Evolutionary conservation across 2,329 filamentous ascomycete genomes (phyloP), one percentile per base, ranked within the genome.

Genomic region (Didymella segeticola): DNA sequence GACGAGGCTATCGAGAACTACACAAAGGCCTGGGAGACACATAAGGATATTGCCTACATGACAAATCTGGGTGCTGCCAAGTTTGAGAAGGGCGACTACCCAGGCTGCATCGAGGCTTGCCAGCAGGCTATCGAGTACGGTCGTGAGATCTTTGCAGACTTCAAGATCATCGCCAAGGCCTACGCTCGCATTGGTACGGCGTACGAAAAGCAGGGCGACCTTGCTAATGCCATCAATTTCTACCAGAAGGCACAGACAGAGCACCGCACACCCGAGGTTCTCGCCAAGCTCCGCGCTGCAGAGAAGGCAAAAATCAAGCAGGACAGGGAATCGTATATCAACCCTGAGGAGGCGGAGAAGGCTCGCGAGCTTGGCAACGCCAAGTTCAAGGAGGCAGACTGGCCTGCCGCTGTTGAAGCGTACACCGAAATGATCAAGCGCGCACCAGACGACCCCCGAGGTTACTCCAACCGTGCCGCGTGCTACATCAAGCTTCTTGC

Each of bases 391-490:
- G 91, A 92, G 68, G 88, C 85, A 26, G 93, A 99, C 78, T 98
- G 93, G 90, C 93, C 95, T 10, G 95, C 86, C 47, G 95, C 95
- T 9, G 93, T 99, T 23, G 92, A 91, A 37, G 91, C 93, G 1
- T 99, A 99, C 81, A 86, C 83, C 1, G 95, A 99, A 80, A 97
- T 98, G 93, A 89, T 89, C 77, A 97, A 97, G 84, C 92, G 95
- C 53, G 89, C 91, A 0, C 95, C 96, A 5, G 84, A 96, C 0
- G 95, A 99, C 72, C 89, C 95, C 33, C 88, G 96, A 66, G 93
- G 95, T 36, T 99, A 95, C 83, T 96, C 90, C 74, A 99, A 99
- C 84, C 92, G 95, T 66, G 95, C 95, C 6, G 95, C 95, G 4
- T 96, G 95, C 38, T 91, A 98, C 70, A 90, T 97, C 79, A 99